Evolutionary conservation across 176 grass and related monocot genomes (phyloP), one percentile per base, ranked within the genome.

Genomic region (Hsuehochloa calcarea): DNA sequence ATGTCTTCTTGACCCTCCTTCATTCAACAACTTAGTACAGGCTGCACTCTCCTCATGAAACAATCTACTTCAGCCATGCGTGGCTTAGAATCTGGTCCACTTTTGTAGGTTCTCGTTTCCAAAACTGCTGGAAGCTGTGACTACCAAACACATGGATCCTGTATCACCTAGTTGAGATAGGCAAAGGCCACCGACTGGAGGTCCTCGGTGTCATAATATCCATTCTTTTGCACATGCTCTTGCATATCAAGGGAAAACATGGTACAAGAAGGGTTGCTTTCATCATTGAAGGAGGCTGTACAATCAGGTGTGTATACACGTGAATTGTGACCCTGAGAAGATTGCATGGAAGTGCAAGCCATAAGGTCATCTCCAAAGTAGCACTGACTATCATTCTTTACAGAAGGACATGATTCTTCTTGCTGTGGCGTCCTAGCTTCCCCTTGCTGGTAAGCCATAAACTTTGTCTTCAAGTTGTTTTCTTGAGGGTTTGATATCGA

Each of bases 171-270:
- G 19, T 95, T 88, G 58, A 98, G 74, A 87, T 90, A 91, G 11
- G 89, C 87, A 73, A 92, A 95, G 43, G 93, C 83, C 13, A 92
- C 85, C 11, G 85, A 91, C 77, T 92, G 91, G 54, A 95, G 90
- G 25, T 94, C 90, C 59, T 90, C 94, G 52, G 89, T 86, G 34
- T 88, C 95, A 62, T 82, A 72, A 35, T 82, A 94, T 22, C 73
- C 73, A 23, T 22, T 83, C 59, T 71, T 68, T 85, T 92, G 87
- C 64, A 47, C 60, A 46, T 52, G 16, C 7, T 52, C 16, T 19
- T n/a, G n/a, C n/a, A n/a, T n/a, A n/a, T n/a, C n/a, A n/a, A n/a
- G n/a, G n/a, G n/a, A n/a, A n/a, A n/a, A 20, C 51, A 55, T 55
- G 17, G 69, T 49, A 17, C 69, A 86, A 49, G 79, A 92, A 62